Evolutionary conservation across 192 early-diverging fungal species (phyloP).

Genomic region (Funneliformis geosporum): DNA sequence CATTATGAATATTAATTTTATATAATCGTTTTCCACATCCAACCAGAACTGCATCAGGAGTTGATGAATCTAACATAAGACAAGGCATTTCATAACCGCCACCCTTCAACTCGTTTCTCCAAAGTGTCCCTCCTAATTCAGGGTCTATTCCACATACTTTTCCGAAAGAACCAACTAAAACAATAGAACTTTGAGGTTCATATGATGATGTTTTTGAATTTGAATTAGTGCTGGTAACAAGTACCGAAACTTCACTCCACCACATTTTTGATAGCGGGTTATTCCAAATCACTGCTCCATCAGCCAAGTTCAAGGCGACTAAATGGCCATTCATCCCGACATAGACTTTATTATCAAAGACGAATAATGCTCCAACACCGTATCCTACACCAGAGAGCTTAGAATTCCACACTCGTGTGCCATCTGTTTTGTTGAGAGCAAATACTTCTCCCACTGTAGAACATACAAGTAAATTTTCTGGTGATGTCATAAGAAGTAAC

Average conservation of each 20-base stretch:
- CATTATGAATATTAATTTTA: background rate
- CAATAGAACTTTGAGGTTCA: background rate
- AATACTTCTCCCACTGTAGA: background rate
- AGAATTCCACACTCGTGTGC: background rate
- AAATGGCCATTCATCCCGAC: background rate
- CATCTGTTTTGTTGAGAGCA: background rate
- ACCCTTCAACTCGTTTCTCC: background rate
- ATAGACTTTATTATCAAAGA: background rate
- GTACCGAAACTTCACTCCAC: background rate
- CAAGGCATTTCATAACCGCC: background rate
- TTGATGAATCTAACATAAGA: background rate
- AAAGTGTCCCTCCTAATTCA: background rate
- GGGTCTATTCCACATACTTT: background rate
- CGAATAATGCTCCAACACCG: background rate
- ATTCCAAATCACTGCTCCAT: background rate
- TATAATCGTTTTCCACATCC: background rate
- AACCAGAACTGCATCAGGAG: background rate
- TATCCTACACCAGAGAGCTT: background rate
- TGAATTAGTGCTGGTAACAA: background rate
- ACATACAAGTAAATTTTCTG: background rate
- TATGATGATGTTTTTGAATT: background rate
- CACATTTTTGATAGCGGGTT: background rate
- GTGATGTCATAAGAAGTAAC: too few species aligned
- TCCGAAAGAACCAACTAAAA: background rate
- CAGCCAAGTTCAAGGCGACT: background rate